phyloP scores from a whole-genome alignment of 2,329 filamentous ascomycete genomes.

The Lachnellula arida region DNA sequence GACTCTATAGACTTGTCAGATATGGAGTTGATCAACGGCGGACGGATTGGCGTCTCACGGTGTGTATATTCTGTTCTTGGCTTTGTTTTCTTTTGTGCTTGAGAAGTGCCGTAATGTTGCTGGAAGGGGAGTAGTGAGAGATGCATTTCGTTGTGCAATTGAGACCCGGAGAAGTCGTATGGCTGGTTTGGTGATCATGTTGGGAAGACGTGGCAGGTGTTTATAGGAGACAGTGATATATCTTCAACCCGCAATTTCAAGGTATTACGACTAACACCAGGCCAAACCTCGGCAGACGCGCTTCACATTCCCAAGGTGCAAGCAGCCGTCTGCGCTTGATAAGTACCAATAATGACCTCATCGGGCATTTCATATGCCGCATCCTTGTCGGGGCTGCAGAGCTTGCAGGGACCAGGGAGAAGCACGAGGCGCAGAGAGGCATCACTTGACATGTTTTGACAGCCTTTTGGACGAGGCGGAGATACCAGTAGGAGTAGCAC shows the following conservation, averaged over 20 bases:
- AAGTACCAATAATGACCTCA: no score
- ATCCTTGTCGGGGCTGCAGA: no score
- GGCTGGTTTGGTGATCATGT: slow-evolving; percentile 22
- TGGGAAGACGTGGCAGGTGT: not conserved
- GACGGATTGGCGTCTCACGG: slow-evolving; percentile 33
- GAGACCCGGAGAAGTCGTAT: slow-evolving; percentile 11
- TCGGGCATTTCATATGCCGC: no score
- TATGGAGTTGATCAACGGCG: not conserved
- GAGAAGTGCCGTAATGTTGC: slow-evolving; percentile 15
- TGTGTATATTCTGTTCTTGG: slow-evolving; percentile 38
- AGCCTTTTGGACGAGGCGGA: not conserved
- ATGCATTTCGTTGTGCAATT: not conserved
- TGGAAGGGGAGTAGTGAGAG: not conserved
- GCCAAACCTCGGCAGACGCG: no score
- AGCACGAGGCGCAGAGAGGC: not conserved
- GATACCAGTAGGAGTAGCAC: no score
- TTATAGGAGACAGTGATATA: not conserved
- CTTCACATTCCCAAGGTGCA: not conserved
- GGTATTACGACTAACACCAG: no score
- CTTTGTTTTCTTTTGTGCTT: slow-evolving; percentile 19
- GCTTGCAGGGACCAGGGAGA: no score
- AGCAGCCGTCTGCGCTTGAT: not conserved
- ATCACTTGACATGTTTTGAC: not conserved
- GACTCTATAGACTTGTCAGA: slow-evolving; percentile 38
- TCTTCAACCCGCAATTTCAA: not conserved